These are phyloP conservation scores for Cucumis variabilis DNA, from an alignment of 331 rosid genomes.

Conservation along the genomic window DNA sequence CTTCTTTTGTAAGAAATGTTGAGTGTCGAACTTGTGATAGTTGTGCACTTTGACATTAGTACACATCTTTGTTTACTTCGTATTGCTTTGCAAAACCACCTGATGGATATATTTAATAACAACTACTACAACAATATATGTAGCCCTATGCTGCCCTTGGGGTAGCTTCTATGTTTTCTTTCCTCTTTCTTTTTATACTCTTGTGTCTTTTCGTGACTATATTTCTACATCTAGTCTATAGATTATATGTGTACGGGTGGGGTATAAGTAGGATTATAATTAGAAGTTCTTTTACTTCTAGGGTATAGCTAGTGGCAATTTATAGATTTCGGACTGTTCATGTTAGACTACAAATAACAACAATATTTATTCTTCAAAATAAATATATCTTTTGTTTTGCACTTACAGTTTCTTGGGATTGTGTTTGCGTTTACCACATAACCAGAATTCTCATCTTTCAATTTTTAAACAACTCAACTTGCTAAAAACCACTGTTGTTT, in stretches of 20 bases:
- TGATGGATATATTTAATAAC: not conserved
- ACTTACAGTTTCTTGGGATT: too few species aligned
- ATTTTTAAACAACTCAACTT: too few species aligned
- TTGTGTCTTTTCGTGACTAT: not conserved
- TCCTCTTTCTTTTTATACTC: not conserved
- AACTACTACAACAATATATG: not conserved
- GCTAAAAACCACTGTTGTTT: too few species aligned
- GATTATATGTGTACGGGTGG: not conserved
- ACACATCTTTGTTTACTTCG: not conserved
- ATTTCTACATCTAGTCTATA: not conserved
- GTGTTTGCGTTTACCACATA: too few species aligned
- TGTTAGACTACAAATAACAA: constrained; percentile 77
- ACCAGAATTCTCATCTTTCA: too few species aligned
- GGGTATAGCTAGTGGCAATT: constrained; percentile 36
- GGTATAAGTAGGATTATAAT: constrained; percentile 25
- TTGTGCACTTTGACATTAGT: not conserved
- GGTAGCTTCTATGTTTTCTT: not conserved
- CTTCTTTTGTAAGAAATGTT: not conserved
- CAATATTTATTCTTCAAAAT: constrained; percentile 95
- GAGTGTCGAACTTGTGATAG: not conserved
- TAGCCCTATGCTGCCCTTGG: not conserved
- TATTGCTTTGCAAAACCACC: not conserved
- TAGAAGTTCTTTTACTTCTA: constrained; percentile 13
- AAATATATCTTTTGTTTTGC: constrained; percentile 98
- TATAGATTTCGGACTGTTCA: constrained; percentile 54